Conservation (phyloP, 805 yeast species). For the Sugiyamaella chiloensis region DNA sequence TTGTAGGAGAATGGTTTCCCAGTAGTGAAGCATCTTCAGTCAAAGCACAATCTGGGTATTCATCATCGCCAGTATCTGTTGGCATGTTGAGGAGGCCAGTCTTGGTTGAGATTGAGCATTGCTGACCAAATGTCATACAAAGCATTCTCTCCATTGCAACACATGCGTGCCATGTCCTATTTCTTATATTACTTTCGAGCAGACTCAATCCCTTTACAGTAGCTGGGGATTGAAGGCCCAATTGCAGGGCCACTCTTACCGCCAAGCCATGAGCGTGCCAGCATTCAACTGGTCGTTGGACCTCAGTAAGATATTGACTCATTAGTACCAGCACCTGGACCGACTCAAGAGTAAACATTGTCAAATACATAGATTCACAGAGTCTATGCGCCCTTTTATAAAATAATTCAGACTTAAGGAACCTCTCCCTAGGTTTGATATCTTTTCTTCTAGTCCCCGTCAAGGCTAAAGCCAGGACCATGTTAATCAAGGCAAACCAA, state of each 20-base stretch:
- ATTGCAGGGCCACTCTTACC: not conserved
- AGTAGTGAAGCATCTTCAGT: no score
- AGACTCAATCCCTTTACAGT: not conserved
- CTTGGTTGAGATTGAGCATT: no score
- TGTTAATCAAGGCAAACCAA: not conserved
- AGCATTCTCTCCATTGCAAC: not conserved
- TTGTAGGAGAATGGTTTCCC: no score
- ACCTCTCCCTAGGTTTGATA: no score
- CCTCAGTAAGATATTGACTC: not conserved
- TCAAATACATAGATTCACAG: not conserved
- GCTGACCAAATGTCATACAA: not conserved
- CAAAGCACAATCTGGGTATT: no score
- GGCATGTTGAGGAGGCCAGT: no score
- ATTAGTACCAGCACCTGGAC: not conserved
- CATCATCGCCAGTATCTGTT: no score
- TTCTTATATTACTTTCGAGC: not conserved
- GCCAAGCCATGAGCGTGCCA: not conserved
- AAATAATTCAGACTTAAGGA: no score
- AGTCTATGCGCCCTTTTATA: not conserved
- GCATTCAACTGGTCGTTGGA: not conserved
- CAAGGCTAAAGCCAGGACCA: not conserved
- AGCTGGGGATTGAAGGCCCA: not conserved
- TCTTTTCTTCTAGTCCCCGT: no score
- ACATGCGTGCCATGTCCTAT: not conserved
- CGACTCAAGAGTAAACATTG: not conserved